Evolutionary conservation across 2,329 filamentous ascomycete species (phyloP), one percentile per base, ranked within the genome.

Genomic region (Cytospora mali): DNA sequence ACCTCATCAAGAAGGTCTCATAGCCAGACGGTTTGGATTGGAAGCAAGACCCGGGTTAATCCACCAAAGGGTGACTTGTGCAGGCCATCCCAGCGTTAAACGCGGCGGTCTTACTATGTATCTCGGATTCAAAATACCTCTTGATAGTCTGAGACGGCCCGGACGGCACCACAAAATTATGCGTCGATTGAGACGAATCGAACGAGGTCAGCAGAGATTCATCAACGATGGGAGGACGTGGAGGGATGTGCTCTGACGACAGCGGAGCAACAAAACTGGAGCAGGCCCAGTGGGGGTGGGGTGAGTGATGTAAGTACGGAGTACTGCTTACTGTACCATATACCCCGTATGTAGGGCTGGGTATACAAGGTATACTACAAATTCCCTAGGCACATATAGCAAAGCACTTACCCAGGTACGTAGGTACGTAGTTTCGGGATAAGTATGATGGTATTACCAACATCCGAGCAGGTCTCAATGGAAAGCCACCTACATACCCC

Each of bases 201-300:
- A 58, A 31, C 39, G 62, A 52, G 27, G 48, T 64, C 28, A 54
- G 51, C 48, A 63, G 56, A 60, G 50, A 31, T 52, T 14, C 18
- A 31, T 23, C 18, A 23, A 46, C 61, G 23, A 39, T 54, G 35
- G 55, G 51, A 33, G 31, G 33, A 28, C 10, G 28, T 35, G n/a
- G 49, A 18, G 50, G 54, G 62, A 61, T 48, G 31, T 58, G 57
- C 58, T 56, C 57, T 64, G 57, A 64, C 62, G 62, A 56, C 62
- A 64, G 62, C 62, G 62, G 62, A 42, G 62, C 48, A 46, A 53
- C 29, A 33, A 61, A 53, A 64, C 23, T 52, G 62, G 62, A 49
- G 57, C 49, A 27, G 39, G 25, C 35, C 21, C n/a, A 28, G 18
- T 42, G 33, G 13, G 29, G 29, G 61, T 60, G 61, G 61, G 59